Conservation (phyloP, 148 eudicot species). For the Rhododendron vialii region DNA sequence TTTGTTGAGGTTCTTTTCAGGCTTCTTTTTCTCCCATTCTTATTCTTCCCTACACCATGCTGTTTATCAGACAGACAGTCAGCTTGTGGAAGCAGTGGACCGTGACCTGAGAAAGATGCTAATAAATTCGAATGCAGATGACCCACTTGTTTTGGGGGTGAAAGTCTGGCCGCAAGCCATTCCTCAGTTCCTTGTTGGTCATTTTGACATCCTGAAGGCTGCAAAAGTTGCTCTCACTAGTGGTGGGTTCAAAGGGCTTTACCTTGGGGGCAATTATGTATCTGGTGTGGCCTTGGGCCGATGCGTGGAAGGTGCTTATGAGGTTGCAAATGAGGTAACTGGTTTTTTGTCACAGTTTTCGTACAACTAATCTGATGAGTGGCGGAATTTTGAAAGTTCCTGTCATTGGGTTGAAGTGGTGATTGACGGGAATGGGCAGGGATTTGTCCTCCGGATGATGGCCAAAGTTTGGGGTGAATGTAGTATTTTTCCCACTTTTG, state of each 20-base stretch:
- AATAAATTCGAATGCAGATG: constrained; percentile 56
- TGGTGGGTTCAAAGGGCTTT: constrained; percentile 51
- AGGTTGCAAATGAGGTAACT: constrained; percentile 54
- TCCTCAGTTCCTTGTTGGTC: constrained; percentile 75
- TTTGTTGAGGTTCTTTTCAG: background rate
- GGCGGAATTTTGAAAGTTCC: background rate
- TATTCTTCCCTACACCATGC: background rate
- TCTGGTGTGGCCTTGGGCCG: constrained; percentile 88
- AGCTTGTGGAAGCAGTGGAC: constrained; percentile 71
- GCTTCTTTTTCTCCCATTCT: background rate
- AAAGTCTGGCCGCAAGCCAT: constrained; percentile 83
- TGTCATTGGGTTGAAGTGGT: background rate
- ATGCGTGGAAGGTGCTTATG: constrained; percentile 78
- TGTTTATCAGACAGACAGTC: constrained; percentile 44
- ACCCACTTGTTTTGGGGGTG: constrained; percentile 58
- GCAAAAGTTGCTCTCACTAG: constrained; percentile 51
- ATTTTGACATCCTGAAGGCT: constrained; percentile 57
- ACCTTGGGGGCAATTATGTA: constrained; percentile 80
- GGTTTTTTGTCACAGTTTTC: constrained; percentile 40
- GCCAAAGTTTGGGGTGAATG: background rate
- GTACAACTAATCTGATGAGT: constrained; percentile 16
- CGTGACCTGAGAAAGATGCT: constrained; percentile 76
- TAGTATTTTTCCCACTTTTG: background rate
- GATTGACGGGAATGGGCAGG: background rate
- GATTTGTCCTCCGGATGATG: background rate